Conservation (phyloP, 371 early-diverging fungal species). For the Mucor irregularis region DNA sequence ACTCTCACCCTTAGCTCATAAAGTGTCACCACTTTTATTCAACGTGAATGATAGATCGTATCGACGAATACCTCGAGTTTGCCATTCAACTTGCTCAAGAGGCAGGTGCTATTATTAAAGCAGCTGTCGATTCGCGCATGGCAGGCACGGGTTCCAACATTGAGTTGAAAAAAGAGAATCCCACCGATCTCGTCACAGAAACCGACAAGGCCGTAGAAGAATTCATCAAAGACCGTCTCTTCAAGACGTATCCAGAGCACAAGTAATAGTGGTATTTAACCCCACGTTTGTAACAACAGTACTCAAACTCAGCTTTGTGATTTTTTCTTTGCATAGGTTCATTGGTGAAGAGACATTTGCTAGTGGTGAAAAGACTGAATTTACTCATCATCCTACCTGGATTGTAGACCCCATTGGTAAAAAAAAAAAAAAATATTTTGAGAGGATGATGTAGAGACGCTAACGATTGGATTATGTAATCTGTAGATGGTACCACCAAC, state of each 20-base stretch:
- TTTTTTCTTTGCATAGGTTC: conserved; percentile 51
- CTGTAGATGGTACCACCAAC: conserved; percentile 84
- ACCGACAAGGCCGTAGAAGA: conserved; percentile 84
- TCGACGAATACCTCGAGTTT: conserved; percentile 53
- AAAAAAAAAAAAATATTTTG: background rate
- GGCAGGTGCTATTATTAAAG: conserved; percentile 64
- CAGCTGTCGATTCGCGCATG: conserved; percentile 57
- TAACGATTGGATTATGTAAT: conserved; percentile 6
- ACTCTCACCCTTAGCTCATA: no score
- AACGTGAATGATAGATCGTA: background rate
- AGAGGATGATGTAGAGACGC: no score
- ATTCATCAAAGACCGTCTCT: conserved; percentile 61
- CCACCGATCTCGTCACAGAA: conserved; percentile 83
- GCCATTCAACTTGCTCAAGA: conserved; percentile 60
- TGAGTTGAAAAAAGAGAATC: conserved; percentile 62
- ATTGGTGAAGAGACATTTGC: conserved; percentile 87
- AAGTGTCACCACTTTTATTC: background rate
- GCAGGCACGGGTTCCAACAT: conserved; percentile 44
- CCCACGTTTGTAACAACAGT: no score
- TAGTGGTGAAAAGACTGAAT: conserved; percentile 56
- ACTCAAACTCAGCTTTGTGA: no score
- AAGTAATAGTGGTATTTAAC: no score
- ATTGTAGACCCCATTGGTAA: conserved; percentile 88
- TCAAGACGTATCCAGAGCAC: conserved; percentile 63
- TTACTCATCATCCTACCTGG: conserved; percentile 85